These are phyloP conservation scores for Tetrapisispora nanseiensis DNA, from an alignment of 805 yeast species.

Conservation along the genomic window DNA sequence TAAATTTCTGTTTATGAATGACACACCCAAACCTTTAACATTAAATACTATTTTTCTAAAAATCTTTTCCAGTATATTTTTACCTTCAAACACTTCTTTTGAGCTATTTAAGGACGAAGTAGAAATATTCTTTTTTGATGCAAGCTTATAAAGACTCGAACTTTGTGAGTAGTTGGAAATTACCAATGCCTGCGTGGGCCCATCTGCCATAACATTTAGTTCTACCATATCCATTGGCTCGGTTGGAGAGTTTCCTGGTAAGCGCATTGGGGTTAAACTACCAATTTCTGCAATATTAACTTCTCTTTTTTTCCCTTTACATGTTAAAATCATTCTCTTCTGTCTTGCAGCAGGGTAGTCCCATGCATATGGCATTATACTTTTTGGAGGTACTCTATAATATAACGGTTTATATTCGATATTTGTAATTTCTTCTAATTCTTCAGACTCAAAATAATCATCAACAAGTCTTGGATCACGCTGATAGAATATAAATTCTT, in stretches of 20 bases:
- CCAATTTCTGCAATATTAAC: slow-evolving; percentile 92
- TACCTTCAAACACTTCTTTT: slow-evolving; percentile 45
- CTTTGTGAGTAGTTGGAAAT: slow-evolving; percentile 75
- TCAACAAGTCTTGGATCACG: slow-evolving; percentile 51
- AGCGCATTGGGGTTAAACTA: slow-evolving; percentile 71
- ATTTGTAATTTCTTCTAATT: slow-evolving; percentile 39
- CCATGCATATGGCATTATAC: slow-evolving; percentile 98
- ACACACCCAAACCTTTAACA: slow-evolving; percentile 80
- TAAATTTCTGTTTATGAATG: slow-evolving; percentile 58
- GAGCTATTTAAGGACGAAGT: slow-evolving; percentile 27
- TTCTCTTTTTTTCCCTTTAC: slow-evolving; percentile 64
- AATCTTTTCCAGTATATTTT: slow-evolving; percentile 26
- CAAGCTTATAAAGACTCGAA: slow-evolving; percentile 58
- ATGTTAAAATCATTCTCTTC: slow-evolving; percentile 67
- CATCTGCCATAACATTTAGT: slow-evolving; percentile 90
- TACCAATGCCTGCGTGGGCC: slow-evolving; percentile 82
- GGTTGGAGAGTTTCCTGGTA: slow-evolving; percentile 39
- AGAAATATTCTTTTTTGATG: slow-evolving; percentile 24
- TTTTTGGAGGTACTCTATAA: slow-evolving; percentile 74
- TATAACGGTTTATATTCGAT: slow-evolving; percentile 63
- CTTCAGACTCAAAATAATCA: slow-evolving; percentile 36
- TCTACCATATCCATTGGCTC: slow-evolving; percentile 53
- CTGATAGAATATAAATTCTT: slow-evolving; percentile 82
- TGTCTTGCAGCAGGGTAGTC: slow-evolving; percentile 87
- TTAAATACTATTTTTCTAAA: slow-evolving; percentile 41